Percentiles rank a stretch among this genome's conserved stretches.
Evolutionary conservation across 148 eudicot species (phyloP).

Genomic region (Mesembryanthemum crystallinum): DNA sequence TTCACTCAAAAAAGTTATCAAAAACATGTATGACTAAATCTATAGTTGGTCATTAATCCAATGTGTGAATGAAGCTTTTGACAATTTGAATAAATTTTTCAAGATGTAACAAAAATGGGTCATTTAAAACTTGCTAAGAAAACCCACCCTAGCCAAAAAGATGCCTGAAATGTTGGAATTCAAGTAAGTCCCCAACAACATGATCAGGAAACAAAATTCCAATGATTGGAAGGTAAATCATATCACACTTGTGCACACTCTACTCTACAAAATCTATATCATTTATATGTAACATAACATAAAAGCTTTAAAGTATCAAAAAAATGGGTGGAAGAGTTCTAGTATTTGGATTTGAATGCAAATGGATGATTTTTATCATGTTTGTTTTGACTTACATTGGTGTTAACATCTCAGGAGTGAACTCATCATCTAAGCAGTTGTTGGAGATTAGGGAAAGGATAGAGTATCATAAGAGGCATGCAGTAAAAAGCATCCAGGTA

Average conservation of each 20-base stretch:
- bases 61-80: too few species aligned
- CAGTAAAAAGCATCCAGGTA: constrained; percentile 29
- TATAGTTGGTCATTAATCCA: too few species aligned
- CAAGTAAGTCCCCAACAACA: background rate
- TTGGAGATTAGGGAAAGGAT: background rate
- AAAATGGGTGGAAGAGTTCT: constrained; percentile 5
- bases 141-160: too few species aligned
- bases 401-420: background rate
- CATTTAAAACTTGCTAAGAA: too few species aligned
- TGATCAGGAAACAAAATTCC: constrained; percentile 10
- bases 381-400: constrained; percentile 18
- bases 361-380: constrained; percentile 15
- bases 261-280: background rate
- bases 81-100: too few species aligned
- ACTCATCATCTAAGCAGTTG: constrained; percentile 4
- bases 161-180: background rate
- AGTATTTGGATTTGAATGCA: background rate
- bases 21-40: too few species aligned
- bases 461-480: constrained; percentile 15
- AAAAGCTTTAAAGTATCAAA: background rate
- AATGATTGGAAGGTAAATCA: constrained; percentile 26
- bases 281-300: background rate
- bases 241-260: background rate
- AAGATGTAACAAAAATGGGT: too few species aligned
- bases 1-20: too few species aligned